Base-by-base conservation (phyloP, 495 filamentous ascomycete species). In the Aspergillus ostianus region DNA sequence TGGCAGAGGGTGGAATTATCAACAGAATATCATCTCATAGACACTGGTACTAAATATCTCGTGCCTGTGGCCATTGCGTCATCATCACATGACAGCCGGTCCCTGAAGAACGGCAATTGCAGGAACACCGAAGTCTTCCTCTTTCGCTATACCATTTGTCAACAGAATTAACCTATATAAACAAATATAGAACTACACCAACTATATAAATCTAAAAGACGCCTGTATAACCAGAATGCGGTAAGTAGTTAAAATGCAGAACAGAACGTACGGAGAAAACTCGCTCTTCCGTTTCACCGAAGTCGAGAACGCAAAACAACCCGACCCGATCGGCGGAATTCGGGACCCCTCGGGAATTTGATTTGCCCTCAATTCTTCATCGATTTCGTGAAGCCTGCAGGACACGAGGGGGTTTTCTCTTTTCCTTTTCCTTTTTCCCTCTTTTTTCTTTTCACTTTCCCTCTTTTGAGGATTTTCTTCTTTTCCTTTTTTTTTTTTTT, bases 311-410 rank as follows among this genome's bases (percentile, higher is more conserved):
- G 18, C 45, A 4, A 13, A 3, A 45, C 44, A 47, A 51, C 36
- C 59, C 49, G 58, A 59, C 57, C 41, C 44, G 49, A 53, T 71
- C 72, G 72, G 70, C 62, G n/a, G 59, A 70, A 68, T 59, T 64
- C 70, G 71, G 71, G 65, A 61, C 44, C 51, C 30, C 52, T 51
- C 65, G 63, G 67, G 61, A 63, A 66, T 62, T 63, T 62, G 51
- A 52, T 64, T 69, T 63, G 56, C 61, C 57, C 55, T 55, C 50
- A 50, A 51, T 41, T 41, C 36, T 17, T 41, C 36, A 17, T 4
- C 36, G 10, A n/a, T 4, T 15, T 8, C 36, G 9, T 13, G 36
- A 26, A 26, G 23, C 3, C 9, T 17, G 4, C 36, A 32, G 3
- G 30, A 26, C 4, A n/a, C 23, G 15, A 36, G 48, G 36, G 36